Base-by-base conservation (phyloP, 805 yeast genomes). In the Metschnikowia rubicola region DNA sequence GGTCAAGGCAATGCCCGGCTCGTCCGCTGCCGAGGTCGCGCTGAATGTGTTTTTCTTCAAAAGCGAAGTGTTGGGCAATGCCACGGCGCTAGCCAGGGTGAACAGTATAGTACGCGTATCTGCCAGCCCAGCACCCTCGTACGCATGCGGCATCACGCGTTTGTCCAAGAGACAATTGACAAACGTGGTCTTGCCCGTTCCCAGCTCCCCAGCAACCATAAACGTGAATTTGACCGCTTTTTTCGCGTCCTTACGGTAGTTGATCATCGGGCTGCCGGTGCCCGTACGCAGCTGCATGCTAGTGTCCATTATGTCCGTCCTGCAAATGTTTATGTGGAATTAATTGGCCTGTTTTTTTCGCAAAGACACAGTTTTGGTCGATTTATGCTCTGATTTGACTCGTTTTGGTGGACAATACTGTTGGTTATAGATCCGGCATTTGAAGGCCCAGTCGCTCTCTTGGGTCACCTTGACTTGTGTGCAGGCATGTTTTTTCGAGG, bases 171-270 rank as follows among this genome's bases (percentile, higher is more conserved):
- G 62, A 37, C 86, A 76, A 59, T 86, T 86, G 51, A 86, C 72
- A 59, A 86, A 86, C 0, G 92, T 81, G 17, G 91, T 80, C 61
- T 86, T 86, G 10, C 95, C 95, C 0, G 88, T 78, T 13, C 92
- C 92, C 51, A 82, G 76, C 39, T 80, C 79, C 15, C 95, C 95
- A 21, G 83, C 80, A 13, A 84, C 76, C 81, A 86, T 75, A 57
- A 86, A 70, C 35, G 90, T 81, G 69, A 86, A 86, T 53, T 84
- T 81, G 59, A 85, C 75, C 34, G 88, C 90, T 58, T 86, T 82
- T 59, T 79, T 83, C 53, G 81, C 78, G 57, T 86, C 91, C 61
- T 82, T 84, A 46, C 83, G 74, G 54, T 84, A 72, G 57, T 71
- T 71, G 58, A 72, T 71, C 69, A 72, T 69, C 47, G 77, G 76